Evolutionary conservation across 1,284 basidiomycete species (phyloP).

Genomic region (Inonotus hispidus): DNA sequence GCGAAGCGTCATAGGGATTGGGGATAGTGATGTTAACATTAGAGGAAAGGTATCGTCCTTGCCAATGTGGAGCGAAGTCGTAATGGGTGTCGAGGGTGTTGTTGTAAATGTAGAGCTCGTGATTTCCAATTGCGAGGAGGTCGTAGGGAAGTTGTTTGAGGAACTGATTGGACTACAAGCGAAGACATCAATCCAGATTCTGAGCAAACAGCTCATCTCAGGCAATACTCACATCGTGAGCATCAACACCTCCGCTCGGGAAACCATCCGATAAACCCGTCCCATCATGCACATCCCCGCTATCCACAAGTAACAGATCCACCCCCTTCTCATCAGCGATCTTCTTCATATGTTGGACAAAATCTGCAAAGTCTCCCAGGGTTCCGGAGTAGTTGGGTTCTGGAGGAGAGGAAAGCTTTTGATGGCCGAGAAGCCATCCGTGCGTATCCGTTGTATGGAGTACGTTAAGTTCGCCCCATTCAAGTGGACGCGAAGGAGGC

Average conservation of each 20-base stretch:
- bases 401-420: constrained; percentile 61
- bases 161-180: constrained; percentile 63
- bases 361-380: constrained; percentile 77
- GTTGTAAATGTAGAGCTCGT: constrained; percentile 80
- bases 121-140: constrained; percentile 82
- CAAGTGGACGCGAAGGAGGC: constrained; percentile 54
- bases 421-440: constrained; percentile 76
- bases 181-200: constrained; percentile 2
- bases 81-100: constrained; percentile 73
- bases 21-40: constrained; percentile 80
- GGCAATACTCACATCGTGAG: constrained; percentile 48
- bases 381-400: constrained; percentile 70
- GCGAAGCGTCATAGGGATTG: constrained; percentile 34
- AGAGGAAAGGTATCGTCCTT: constrained; percentile 75
- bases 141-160: constrained; percentile 77
- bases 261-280: constrained; percentile 73
- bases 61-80: constrained; percentile 68
- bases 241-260: constrained; percentile 65
- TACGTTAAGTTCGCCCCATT: constrained; percentile 76
- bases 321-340: constrained; percentile 59
- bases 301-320: constrained; percentile 66
- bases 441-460: constrained; percentile 81
- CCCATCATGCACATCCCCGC: constrained; percentile 79
- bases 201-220: constrained; percentile 10
- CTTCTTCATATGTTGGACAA: constrained; percentile 78